phyloP scores from a whole-genome alignment of 202 grass and related monocot species.

The Digitaria exilis region DNA sequence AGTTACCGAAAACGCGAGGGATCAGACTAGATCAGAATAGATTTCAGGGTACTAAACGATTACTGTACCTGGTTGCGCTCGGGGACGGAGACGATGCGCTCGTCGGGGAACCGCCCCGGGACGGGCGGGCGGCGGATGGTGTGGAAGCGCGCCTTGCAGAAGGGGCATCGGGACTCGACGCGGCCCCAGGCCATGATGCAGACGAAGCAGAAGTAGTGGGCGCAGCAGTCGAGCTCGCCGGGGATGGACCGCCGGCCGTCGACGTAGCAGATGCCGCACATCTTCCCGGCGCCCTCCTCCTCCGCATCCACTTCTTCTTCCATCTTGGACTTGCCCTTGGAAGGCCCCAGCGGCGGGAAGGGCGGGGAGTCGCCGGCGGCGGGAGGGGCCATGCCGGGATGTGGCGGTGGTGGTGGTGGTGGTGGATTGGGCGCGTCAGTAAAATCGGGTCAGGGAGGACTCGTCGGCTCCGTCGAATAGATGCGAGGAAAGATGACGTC shows the following conservation, averaged over 20 bases:
- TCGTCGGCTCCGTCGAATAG: not conserved
- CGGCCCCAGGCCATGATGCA: slow-evolving; percentile 92
- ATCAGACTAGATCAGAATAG: not conserved
- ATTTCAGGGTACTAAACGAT: not conserved
- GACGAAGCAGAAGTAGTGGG: slow-evolving; percentile 86
- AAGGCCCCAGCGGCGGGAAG: not conserved
- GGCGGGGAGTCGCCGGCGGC: slow-evolving; percentile 16
- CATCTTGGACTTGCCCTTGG: slow-evolving; percentile 47
- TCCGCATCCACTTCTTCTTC: slow-evolving; percentile 23
- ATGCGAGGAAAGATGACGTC: not conserved
- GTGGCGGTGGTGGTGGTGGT: not conserved
- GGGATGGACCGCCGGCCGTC: slow-evolving; percentile 43
- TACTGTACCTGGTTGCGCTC: slow-evolving; percentile 67
- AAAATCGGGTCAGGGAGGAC: not conserved
- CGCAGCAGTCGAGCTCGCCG: slow-evolving; percentile 74
- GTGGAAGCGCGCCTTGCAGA: slow-evolving; percentile 73
- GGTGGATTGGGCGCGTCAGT: not conserved
- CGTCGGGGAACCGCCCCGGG: slow-evolving; percentile 44
- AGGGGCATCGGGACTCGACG: slow-evolving; percentile 81
- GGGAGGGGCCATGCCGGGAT: not conserved
- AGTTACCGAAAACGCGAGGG: not conserved
- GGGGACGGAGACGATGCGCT: slow-evolving; percentile 57
- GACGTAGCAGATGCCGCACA: slow-evolving; percentile 74
- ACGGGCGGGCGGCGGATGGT: slow-evolving; percentile 61
- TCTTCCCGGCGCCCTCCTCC: not conserved